Base-by-base conservation (phyloP, 2,329 filamentous ascomycete genomes). In the Alternaria brassicae region DNA sequence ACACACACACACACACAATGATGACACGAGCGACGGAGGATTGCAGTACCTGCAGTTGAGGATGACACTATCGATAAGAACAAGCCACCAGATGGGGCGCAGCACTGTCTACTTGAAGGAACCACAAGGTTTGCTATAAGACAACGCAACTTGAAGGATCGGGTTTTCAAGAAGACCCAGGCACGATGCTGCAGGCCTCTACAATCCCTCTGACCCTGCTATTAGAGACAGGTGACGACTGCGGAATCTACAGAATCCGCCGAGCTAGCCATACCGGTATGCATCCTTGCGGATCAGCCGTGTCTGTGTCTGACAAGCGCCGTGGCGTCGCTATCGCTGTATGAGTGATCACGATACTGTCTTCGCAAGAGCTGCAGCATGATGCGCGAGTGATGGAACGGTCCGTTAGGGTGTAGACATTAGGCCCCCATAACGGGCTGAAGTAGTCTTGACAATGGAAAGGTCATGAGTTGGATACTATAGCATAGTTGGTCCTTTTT, bases 271-370 rank as follows among this genome's bases (percentile, higher is more conserved):
- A n/a, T n/a, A n/a, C n/a, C n/a, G n/a, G 23, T 17, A 56, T 53
- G 53, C 41, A 61, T 41, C 50, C 28, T 57, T 45, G 56, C 49
- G 47, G 41, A 17, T 56, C 44, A 36, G 36, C 45, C 53, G 50
- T 57, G 56, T 50, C 25, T 42, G 47, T 40, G 36, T 49, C 48
- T 58, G 54, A 50, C 60, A 61, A 52, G 54, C 62, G 60, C 62
- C 39, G 49, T 65, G 60, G 57, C 62, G 54, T 47, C 40, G 12
- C 28, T 10, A 27, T 28, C 21, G 41, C 41, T 41, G n/a, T 30
- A 21, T 48, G 44, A 54, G 37, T 49, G 53, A 44, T 25, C 23
- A 13, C 6, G n/a, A 15, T 49, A 21, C 17, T 27, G 44, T 25
- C 25, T 34, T 34, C 32, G 27, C 13, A 19, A 23, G 23, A 23